These are phyloP conservation scores for Wickerhamiella slavikovae DNA, from an alignment of 805 yeast species.

Conservation along the genomic window DNA sequence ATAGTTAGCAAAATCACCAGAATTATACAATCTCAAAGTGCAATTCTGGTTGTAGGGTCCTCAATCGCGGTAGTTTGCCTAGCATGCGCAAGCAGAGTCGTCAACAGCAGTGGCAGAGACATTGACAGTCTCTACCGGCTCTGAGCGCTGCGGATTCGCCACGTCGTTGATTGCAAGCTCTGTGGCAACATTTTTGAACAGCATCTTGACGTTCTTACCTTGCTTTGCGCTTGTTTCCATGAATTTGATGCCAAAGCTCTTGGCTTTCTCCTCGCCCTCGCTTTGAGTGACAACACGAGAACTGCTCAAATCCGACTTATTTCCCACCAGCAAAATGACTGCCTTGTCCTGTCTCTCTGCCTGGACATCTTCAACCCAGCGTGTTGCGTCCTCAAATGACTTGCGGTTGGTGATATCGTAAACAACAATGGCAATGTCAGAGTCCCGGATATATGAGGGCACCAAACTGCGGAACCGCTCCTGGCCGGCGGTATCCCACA, in stretches of 20 bases:
- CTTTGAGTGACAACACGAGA: slow-evolving; percentile 72
- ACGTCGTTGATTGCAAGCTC: slow-evolving; percentile 66
- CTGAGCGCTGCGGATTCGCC: slow-evolving; percentile 8
- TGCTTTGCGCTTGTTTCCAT: slow-evolving; percentile 91
- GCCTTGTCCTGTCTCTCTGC: slow-evolving; percentile 84
- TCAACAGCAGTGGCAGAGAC: slow-evolving; percentile 10
- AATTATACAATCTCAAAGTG: no score
- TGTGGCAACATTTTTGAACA: slow-evolving; percentile 81
- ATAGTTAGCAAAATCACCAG: no score
- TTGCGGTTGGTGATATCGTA: slow-evolving; percentile 75
- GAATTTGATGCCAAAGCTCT: slow-evolving; percentile 54
- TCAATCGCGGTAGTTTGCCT: no score
- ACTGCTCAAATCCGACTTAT: slow-evolving; percentile 67
- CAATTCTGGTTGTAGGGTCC: no score
- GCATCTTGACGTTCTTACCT: slow-evolving; percentile 76
- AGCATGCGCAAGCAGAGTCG: slow-evolving; percentile 1
- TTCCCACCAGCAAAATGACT: slow-evolving; percentile 76
- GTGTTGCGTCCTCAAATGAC: slow-evolving; percentile 62
- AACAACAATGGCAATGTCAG: slow-evolving; percentile 92
- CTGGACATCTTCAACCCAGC: slow-evolving; percentile 90
- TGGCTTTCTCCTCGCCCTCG: slow-evolving; percentile 71
- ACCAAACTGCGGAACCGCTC: slow-evolving; percentile 87
- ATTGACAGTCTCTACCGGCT: slow-evolving; percentile 12
- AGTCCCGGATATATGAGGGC: slow-evolving; percentile 88
- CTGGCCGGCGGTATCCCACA: slow-evolving; percentile 98